Percentiles rank a stretch among this genome's conserved stretches.
These are phyloP conservation scores for Penicillium sp. DNA, from an alignment of 2,329 filamentous ascomycete species.

Conservation along the genomic window DNA sequence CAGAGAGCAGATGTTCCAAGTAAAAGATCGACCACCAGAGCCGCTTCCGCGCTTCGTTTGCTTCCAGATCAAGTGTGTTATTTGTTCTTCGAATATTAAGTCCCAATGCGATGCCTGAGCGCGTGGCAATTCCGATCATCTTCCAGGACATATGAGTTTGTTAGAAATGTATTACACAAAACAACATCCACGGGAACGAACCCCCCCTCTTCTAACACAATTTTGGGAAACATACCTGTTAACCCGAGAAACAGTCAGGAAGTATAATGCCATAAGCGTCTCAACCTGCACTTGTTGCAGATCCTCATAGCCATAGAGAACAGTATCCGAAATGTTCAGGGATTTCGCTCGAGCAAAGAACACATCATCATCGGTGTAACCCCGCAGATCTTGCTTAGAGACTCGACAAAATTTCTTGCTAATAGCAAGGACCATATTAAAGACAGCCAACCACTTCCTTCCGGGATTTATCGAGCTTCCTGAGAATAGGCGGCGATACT, in stretches of 20 bases:
- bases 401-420: slow-evolving; percentile 31
- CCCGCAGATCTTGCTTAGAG: background rate
- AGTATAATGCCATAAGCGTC: slow-evolving; percentile 29
- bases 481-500: slow-evolving; percentile 24
- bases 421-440: slow-evolving; percentile 37
- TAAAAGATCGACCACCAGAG: slow-evolving; percentile 10
- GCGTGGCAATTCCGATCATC: slow-evolving; percentile 6
- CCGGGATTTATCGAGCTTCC: slow-evolving; percentile 15
- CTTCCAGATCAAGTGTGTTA: background rate
- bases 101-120: slow-evolving; percentile 5
- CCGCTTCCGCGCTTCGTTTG: slow-evolving; percentile 1
- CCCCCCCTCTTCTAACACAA: no score
- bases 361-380: slow-evolving; percentile 19
- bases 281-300: slow-evolving; percentile 34
- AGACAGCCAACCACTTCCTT: slow-evolving; percentile 28
- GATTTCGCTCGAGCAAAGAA: slow-evolving; percentile 34
- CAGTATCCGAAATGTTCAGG: slow-evolving; percentile 26
- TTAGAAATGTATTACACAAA: background rate
- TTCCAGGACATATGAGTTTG: slow-evolving; percentile 1
- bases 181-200: background rate
- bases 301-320: slow-evolving; percentile 30
- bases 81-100: background rate
- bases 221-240: slow-evolving; percentile 30
- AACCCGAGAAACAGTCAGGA: slow-evolving; percentile 28
- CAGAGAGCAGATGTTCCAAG: slow-evolving; percentile 6